Base-by-base conservation (phyloP, 805 yeast genomes). In the Wickerhamomyces rabaulensis region DNA sequence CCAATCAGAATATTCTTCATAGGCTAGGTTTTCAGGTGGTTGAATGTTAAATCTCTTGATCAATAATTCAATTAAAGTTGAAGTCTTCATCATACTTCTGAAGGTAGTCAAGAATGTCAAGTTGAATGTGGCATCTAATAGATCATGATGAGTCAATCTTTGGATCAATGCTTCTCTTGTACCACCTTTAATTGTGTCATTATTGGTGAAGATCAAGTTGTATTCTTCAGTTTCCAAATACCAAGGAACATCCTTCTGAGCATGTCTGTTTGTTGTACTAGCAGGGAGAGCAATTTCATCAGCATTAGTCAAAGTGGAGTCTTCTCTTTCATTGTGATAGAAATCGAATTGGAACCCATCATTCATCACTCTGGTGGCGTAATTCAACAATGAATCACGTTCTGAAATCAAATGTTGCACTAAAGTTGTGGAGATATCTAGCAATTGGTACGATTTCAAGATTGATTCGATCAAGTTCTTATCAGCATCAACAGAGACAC, bases 21-120 rank as follows among this genome's bases (percentile, higher is more conserved):
- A 87, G 49, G 87, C 79, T 49, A 92, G 66, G 0, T 95, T 96
- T 57, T 87, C 96, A 0, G 97, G 97, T 20, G 96, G 94, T 51
- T 78, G 79, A 15, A 79, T 66, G 46, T 81, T 75, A 64, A 82
- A 92, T 46, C 95, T 71, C 36, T 75, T 74, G 27, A 86, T 75
- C 55, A 88, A 66, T 39, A 77, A 61, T 37, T 74, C 73, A 39
- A 87, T 68, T 33, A 91, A 69, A 44, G 82, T 85, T 9, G 74
- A 64, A 2, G 94, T 75, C 3, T 84, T 73, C 69, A 84, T 76
- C 61, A 90, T 86, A 29, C 91, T 80, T 33, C 84, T 71, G 64
- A 89, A 87, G 0, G 95, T 81, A n/a, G 80, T 68, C 49, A 90
- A 67, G 68, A 91, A 79, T 0, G 89, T 76, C 6, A 82, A 69